Evolutionary conservation across 2,329 filamentous ascomycete genomes (phyloP).

Genomic region (Cytospora schulzeri): DNA sequence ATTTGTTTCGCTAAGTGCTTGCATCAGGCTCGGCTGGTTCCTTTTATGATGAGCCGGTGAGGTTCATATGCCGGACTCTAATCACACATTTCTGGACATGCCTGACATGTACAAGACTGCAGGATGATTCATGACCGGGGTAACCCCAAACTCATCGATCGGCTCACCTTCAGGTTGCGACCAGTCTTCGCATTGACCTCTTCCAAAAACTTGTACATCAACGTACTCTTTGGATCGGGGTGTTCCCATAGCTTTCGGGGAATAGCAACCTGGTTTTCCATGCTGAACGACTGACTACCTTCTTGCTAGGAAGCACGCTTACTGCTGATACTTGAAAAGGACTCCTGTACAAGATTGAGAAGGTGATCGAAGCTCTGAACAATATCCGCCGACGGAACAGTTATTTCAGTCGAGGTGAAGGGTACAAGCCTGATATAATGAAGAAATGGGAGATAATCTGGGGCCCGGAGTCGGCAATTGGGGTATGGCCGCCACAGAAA

Average conservation of each 20-base stretch:
- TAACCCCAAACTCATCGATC: no score
- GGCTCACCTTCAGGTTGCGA: constrained; percentile 58
- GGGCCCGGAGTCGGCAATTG: not conserved
- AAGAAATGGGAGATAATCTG: not conserved
- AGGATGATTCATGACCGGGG: not conserved
- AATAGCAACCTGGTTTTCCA: constrained; percentile 31
- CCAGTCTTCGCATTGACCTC: constrained; percentile 60
- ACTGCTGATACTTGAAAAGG: not conserved
- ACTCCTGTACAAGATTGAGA: not conserved
- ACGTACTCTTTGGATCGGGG: constrained; percentile 59
- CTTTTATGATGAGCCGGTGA: not conserved
- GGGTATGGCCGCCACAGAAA: not conserved
- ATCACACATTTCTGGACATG: not conserved
- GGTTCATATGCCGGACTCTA: not conserved
- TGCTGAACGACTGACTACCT: not conserved
- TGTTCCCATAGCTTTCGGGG: constrained; percentile 72
- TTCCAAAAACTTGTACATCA: constrained; percentile 70
- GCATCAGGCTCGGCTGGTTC: not conserved
- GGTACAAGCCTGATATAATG: not conserved
- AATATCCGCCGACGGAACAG: not conserved
- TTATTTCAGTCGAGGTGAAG: not conserved
- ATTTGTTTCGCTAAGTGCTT: not conserved
- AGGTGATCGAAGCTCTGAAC: not conserved
- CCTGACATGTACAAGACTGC: not conserved
- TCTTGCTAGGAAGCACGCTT: not conserved